Base-by-base conservation (phyloP, 2,329 filamentous ascomycete species). In the Aspergillus oerlinghausenensis region DNA sequence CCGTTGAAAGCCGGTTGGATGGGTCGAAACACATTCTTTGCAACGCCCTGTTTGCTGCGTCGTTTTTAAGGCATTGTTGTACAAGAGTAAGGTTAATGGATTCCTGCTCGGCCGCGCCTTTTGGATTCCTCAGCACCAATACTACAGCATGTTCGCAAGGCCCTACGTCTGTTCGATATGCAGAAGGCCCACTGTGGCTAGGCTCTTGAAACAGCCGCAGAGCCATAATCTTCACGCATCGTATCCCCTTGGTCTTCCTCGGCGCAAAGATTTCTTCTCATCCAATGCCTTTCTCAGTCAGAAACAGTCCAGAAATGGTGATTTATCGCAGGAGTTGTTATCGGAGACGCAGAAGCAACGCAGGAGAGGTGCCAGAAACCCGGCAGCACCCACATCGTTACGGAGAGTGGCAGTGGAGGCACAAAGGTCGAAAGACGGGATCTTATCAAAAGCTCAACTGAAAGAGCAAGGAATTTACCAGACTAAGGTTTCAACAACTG, bases 351-450 rank as follows among this genome's bases (percentile, higher is more conserved):
- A 70, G 48, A 71, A 73, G 19, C 68, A 75, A 64, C 80, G 78
- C 66, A 78, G 80, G 55, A 82, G 83, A 61, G 70, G 73, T 6
- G 67, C 72, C n/a, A 74, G 82, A 59, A 76, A 77, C 25, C 77
- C 82, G 3, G 78, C 80, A 25, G 77, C 84, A 48, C 89, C 91
- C 63, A 88, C 87, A 60, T 94, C 90, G 1, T 79, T 97, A 32
- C 86, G 93, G 55, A 84, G 92, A 57, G 91, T 96, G 11, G 91
- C 92, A 32, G 88, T 91, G 19, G 91, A 94, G 66, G 92, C 92
- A 19, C 91, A 96, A 75, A 78, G 75, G 63, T 84, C 77, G 57
- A 80, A 77, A 63, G 78, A 79, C 65, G 78, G 78, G 1, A 77
- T 83, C 61, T 74, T 86, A 60, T 65, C 73, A 52, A 80, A 79